Evolutionary conservation across 345 rosid genomes (phyloP), one percentile per base, ranked within the genome.

Genomic region (Cardiospermum halicacabum): DNA sequence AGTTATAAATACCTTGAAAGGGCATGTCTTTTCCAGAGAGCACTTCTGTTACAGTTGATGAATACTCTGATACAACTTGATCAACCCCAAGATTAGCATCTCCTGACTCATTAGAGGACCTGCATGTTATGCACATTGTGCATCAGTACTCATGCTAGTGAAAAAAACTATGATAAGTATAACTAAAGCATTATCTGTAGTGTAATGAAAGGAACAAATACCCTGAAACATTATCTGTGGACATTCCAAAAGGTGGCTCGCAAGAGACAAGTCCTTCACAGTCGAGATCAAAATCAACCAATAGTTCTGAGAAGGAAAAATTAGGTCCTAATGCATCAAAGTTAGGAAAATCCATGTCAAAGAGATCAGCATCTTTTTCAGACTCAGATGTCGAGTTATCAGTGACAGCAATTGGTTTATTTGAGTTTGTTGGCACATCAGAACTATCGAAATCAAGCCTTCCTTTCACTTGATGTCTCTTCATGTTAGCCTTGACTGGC

Each of bases 371-470:
- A 56, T 92, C 89, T 42, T 74, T 77, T 42, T 88, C 89, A 50
- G 91, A 85, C 56, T 74, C 91, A 3, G 91, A 81, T 18, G 87
- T 64, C 6, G 81, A 83, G 36, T 75, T 56, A 48, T 62, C 76
- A 49, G 82, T 73, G 7, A 27, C n/a, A n/a, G n/a, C 66, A 48
- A 1, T 45, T 36, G 81, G 75, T 56, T 77, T 69, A 53, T 80
- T 88, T n/a, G 57, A 26, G 55, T 32, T 65, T 72, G 54, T 62
- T 54, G 75, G 47, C 22, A 53, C 72, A 56, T 86, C 88, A 42
- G 91, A 72, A 62, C 79, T 87, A 76, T 84, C 93, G 28, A 95
- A 95, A 70, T 91, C 91, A 16, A 95, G 84, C 75, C 93, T 85
- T 70, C 96, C 91, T 67, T 91, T 94, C 21, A 89, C 93, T 59